Conservation (phyloP, 2,329 filamentous ascomycete species). For the Endoconidiophora laricicola region DNA sequence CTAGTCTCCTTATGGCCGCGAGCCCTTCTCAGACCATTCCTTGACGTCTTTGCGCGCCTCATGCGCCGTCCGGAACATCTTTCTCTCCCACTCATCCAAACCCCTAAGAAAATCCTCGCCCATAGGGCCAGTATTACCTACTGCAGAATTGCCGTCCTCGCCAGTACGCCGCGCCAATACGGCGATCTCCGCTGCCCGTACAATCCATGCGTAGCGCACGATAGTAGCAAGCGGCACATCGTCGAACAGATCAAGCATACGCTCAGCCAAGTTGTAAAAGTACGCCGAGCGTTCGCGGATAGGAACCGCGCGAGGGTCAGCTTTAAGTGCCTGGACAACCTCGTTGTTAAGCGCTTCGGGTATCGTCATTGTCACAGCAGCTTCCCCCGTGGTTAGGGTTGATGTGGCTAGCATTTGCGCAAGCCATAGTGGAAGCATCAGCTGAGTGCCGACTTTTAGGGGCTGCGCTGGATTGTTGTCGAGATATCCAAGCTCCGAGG, state of each 20-base stretch:
- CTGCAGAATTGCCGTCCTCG: conserved; percentile 34
- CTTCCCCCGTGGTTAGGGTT: conserved; percentile 26
- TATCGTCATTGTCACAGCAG: conserved; percentile 63
- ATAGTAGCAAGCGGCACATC: conserved; percentile 62
- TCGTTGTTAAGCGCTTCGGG: conserved; percentile 60
- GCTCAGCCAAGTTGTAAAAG: conserved; percentile 72
- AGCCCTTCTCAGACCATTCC: conserved; percentile 49
- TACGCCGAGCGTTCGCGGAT: conserved; percentile 68
- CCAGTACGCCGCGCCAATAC: conserved; percentile 74
- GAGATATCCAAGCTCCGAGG: conserved; percentile 74
- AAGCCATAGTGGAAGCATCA: conserved; percentile 83
- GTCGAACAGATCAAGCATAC: conserved; percentile 81
- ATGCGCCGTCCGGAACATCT: conserved; percentile 56
- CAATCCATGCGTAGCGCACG: conserved; percentile 62
- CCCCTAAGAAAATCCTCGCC: conserved; percentile 74
- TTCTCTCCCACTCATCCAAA: conserved; percentile 77
- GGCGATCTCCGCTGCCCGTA: conserved; percentile 64
- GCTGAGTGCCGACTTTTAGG: conserved; percentile 63
- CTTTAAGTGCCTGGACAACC: conserved; percentile 78
- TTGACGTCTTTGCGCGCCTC: conserved; percentile 55
- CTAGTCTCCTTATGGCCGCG: conserved; percentile 19
- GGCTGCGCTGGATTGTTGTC: conserved; percentile 58
- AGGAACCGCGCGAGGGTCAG: conserved; percentile 73
- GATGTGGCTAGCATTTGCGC: conserved; percentile 80
- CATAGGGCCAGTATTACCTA: conserved; percentile 19